Conservation (phyloP, 2,329 filamentous ascomycete species). For the Pleoardoris graminearum region DNA sequence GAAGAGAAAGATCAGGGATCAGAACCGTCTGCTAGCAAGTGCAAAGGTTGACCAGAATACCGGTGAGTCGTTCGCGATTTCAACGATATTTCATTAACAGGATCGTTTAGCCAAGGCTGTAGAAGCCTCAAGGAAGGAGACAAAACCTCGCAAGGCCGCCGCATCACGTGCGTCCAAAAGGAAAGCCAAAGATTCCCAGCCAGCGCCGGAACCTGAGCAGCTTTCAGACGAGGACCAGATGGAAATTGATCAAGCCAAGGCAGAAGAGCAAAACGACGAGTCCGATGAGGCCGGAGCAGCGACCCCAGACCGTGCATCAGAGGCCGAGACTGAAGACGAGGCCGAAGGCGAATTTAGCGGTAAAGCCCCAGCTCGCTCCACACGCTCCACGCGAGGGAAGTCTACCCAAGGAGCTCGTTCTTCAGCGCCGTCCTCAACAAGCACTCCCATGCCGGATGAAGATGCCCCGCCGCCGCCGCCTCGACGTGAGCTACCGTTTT, state of each 20-base stretch:
- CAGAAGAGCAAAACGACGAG: constrained; percentile 31
- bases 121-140: constrained; percentile 28
- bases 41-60: constrained; percentile 52
- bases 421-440: constrained; percentile 17
- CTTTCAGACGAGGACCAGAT: constrained; percentile 38
- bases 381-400: constrained; percentile 13
- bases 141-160: constrained; percentile 35
- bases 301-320: constrained; percentile 41
- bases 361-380: constrained; percentile 8
- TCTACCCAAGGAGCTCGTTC: constrained; percentile 25
- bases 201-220: constrained; percentile 12
- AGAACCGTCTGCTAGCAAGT: constrained; percentile 64
- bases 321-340: constrained; percentile 43
- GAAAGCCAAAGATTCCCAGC: constrained; percentile 32
- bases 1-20: constrained; percentile 76
- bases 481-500: constrained; percentile 42
- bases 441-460: constrained; percentile 11
- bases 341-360: constrained; percentile 21
- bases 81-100: too few species aligned
- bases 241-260: constrained; percentile 36
- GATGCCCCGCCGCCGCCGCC: constrained; percentile 32
- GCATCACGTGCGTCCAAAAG: constrained; percentile 43
- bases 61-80: constrained; percentile 31
- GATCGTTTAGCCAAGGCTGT: constrained; percentile 36
- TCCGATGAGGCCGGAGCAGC: constrained; percentile 27